Conservation (phyloP, 371 early-diverging fungal species). For the Mortierella sp. region DNA sequence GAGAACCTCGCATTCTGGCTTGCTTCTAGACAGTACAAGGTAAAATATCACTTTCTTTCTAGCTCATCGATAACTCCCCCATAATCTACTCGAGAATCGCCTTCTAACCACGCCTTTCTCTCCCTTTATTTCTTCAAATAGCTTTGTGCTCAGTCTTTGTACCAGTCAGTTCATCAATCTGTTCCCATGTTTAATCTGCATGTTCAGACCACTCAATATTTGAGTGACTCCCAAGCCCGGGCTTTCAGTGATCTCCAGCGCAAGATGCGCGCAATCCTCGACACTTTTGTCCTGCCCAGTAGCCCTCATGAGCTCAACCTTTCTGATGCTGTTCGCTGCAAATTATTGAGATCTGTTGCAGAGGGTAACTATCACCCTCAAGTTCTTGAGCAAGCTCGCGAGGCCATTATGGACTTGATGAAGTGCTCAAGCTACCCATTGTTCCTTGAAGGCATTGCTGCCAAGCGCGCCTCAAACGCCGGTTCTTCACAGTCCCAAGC, state of each 20-base stretch:
- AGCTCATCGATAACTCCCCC: no score
- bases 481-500: slow-evolving; percentile 38
- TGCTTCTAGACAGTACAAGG: slow-evolving; percentile 57
- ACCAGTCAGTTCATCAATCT: slow-evolving; percentile 41
- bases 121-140: slow-evolving; percentile 9
- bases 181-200: slow-evolving; percentile 40
- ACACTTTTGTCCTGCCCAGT: slow-evolving; percentile 55
- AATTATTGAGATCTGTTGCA: slow-evolving; percentile 38
- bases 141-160: slow-evolving; percentile 52
- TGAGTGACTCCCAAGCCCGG: slow-evolving; percentile 41
- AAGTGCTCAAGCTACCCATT: slow-evolving; percentile 56
- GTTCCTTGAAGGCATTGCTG: slow-evolving; percentile 41
- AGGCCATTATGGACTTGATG: slow-evolving; percentile 56
- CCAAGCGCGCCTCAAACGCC: slow-evolving; percentile 35
- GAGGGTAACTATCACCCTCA: slow-evolving; percentile 52
- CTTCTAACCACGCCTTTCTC: not conserved
- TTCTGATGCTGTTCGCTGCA: slow-evolving; percentile 48
- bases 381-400: slow-evolving; percentile 52
- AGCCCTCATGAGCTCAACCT: slow-evolving; percentile 57
- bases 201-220: slow-evolving; percentile 24
- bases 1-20: slow-evolving; percentile 59
- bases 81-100: not conserved
- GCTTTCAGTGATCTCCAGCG: slow-evolving; percentile 47
- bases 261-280: slow-evolving; percentile 56
- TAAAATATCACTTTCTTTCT: not conserved